phyloP scores from a whole-genome alignment of 257 asterid genomes.

The Datura wrightii region DNA sequence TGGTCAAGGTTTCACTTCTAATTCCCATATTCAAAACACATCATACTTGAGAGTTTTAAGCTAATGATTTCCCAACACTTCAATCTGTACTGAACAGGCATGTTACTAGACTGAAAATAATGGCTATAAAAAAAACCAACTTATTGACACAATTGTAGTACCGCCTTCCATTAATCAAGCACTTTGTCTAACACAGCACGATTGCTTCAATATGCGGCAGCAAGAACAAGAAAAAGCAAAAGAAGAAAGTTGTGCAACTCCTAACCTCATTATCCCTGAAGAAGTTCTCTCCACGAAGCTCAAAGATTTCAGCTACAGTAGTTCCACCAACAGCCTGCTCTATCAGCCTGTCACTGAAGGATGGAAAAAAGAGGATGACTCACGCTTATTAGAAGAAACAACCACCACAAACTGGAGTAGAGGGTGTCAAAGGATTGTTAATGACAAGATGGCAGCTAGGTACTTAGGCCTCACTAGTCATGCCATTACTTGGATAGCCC shows the following conservation, averaged over 20 bases:
- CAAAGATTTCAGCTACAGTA: slow-evolving; percentile 77
- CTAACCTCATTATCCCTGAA: slow-evolving; percentile 85
- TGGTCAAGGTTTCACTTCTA: neutral
- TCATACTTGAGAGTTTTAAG: neutral
- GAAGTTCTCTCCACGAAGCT: slow-evolving; percentile 69
- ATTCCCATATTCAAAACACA: neutral
- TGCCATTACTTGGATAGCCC: neutral
- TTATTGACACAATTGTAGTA: neutral
- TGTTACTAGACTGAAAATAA: neutral
- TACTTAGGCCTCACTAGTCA: neutral
- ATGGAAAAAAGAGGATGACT: slow-evolving; percentile 36
- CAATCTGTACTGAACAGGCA: neutral
- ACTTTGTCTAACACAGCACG: neutral
- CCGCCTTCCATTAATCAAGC: neutral
- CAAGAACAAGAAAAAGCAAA: slow-evolving; percentile 12
- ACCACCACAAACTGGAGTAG: slow-evolving; percentile 23
- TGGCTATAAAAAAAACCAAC: neutral
- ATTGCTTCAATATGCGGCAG: neutral
- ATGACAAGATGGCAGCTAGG: neutral
- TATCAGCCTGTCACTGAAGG: slow-evolving; percentile 67
- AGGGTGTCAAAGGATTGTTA: slow-evolving; percentile 2
- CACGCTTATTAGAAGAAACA: slow-evolving; percentile 22
- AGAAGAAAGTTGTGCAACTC: neutral
- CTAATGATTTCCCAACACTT: neutral
- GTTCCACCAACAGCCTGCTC: slow-evolving; percentile 75